Evolutionary conservation across 805 yeast genomes (phyloP), one percentile per base, ranked within the genome.

Genomic region (Clavispora asparagi): DNA sequence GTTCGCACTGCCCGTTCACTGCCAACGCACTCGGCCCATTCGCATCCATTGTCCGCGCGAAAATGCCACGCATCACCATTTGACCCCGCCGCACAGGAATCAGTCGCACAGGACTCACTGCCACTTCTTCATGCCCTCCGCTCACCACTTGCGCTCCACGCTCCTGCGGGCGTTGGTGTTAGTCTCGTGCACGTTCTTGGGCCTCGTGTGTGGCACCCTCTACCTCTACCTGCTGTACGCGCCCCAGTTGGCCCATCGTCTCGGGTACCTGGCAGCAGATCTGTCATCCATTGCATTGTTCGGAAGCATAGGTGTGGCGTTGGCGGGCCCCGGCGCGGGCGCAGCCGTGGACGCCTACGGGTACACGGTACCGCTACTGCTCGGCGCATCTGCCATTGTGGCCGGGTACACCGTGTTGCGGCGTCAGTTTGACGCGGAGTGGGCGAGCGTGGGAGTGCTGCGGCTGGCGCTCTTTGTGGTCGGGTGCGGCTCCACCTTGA

Each of bases 141-240:
- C 37, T 14, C 37, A 33, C 37, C 23, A 33, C 47, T 39, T 42
- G 40, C 47, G 52, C 12, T 54, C 61, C 39, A 53, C 55, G 27
- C 40, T 56, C 40, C 57, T 49, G 36, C 56, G 58, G 42, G 53
- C 56, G 26, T 50, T 59, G 19, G 49, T 59, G 42, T 53, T 62
- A 26, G 53, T 61, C 26, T 52, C 61, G 41, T 59, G 63, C 48
- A 61, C 66, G 17, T 57, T 54, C 59, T 44, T 69, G 53, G 85
- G 85, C 11, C 62, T 83, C 41, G 76, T 77, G 14, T 80, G 87
- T 54, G 95, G 95, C 1, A 87, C 94, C 1, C 68, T 85, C 56
- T 87, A 87, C 63, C 67, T 86, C 40, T 87, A 82, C 64, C 81
- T 87, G 8, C 87, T 88, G 0, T 87, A 81, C 61, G 83, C 89